Evolutionary conservation across 176 grass and related monocot species (phyloP), one percentile per base, ranked within the genome.

Genomic region (Leersia perrieri): DNA sequence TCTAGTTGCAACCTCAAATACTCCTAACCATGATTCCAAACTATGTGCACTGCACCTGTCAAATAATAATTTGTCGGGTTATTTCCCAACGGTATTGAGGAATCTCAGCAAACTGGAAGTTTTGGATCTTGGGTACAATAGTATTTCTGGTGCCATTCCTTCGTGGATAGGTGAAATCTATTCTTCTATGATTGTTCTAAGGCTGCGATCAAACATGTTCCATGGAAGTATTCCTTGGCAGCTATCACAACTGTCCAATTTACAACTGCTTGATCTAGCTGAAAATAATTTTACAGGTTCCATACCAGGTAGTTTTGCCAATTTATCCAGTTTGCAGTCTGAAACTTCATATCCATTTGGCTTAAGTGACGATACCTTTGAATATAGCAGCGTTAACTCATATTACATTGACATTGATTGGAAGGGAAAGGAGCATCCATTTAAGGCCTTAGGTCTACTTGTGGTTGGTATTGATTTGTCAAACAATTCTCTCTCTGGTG

Each of bases 1-100:
- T 0, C n/a, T 64, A 40, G 3, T 49, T 25, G 4, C 36, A 63
- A 47, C 10, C 62, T 47, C 13, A n/a, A n/a, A n/a, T n/a, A n/a
- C n/a, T n/a, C n/a, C 63, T 66, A 32, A 66, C 63, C 9, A 33
- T 14, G 18, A 10, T 34, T n/a, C 66, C 25, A 38, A 18, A 6
- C 34, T 69, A 23, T n/a, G 34, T 23, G n/a, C 22, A 23, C 8
- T 87, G 8, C 4, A 6, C 18, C 32, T 81, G 11, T 69, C 72
- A 39, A 10, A n/a, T 9, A 82, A 82, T 45, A 76, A 82, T 1
- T 61, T 87, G 39, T 76, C 33, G n/a, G 70, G 78, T 68, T 29
- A 7, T 13, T 71, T 71, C 28, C 68, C 39, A 41, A 41, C 11
- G 39, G 9, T 41, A 2, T 12, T 41, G 11, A 41, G 39, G 39